phyloP scores from a whole-genome alignment of 805 yeast genomes.

The Ogataea populi-albae region DNA sequence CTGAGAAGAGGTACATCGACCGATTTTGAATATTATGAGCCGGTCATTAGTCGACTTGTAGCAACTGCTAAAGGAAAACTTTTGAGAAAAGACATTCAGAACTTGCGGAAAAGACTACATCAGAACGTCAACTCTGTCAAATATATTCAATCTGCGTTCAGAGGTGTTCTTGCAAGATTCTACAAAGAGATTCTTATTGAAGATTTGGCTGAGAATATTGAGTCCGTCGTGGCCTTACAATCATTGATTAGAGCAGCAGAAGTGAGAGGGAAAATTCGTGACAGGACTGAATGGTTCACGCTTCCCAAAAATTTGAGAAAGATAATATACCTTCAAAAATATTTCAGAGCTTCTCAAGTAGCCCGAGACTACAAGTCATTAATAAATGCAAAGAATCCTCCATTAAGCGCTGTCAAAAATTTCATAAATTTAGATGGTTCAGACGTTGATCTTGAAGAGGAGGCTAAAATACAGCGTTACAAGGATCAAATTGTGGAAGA shows the following conservation, averaged over 20 bases:
- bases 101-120: constrained; percentile 18
- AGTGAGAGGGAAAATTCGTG: constrained; percentile 36
- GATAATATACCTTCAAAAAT: constrained; percentile 71
- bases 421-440: constrained; percentile 72
- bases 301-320: constrained; percentile 46
- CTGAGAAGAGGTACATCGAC: not conserved
- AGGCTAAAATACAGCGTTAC: constrained; percentile 60
- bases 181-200: constrained; percentile 51
- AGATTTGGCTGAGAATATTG: constrained; percentile 45
- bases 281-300: constrained; percentile 47
- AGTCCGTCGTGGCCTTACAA: constrained; percentile 48
- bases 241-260: constrained; percentile 48
- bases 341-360: constrained; percentile 63
- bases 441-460: constrained; percentile 66
- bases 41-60: constrained; percentile 35
- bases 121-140: constrained; percentile 32
- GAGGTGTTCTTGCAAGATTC: constrained; percentile 65
- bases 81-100: constrained; percentile 31
- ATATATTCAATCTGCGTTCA: constrained; percentile 52
- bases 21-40: not conserved
- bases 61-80: constrained; percentile 45
- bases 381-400: constrained; percentile 70
- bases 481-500: constrained; percentile 68
- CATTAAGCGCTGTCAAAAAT: constrained; percentile 68
- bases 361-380: constrained; percentile 72